Evolutionary conservation across 352 stramenopile genomes (phyloP).

Genomic region (Phytophthora aleatoria): DNA sequence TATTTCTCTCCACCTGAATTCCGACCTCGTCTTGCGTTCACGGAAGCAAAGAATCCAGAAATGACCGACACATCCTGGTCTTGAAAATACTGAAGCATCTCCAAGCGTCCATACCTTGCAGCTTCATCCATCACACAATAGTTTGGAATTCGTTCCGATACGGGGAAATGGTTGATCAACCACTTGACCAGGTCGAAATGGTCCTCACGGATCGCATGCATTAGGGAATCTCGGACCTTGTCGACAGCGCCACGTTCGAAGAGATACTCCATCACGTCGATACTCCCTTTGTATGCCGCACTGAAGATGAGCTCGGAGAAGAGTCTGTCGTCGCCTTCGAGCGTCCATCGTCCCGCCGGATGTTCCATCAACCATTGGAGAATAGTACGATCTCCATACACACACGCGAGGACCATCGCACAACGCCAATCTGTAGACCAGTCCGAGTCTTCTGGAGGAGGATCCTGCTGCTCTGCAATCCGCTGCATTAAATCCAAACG

Average conservation of each 20-base stretch:
- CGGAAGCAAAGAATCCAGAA: constrained; percentile 1
- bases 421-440: constrained; percentile 14
- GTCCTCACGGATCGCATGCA: constrained; percentile 12
- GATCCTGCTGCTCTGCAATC: constrained; percentile 11
- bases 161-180: constrained; percentile 18
- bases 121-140: constrained; percentile 29
- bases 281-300: constrained; percentile 6
- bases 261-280: constrained; percentile 17
- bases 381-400: constrained; percentile 9
- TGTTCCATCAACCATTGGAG: constrained; percentile 28
- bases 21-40: background rate
- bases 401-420: constrained; percentile 25
- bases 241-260: constrained; percentile 15
- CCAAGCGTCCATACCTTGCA: constrained; percentile 17
- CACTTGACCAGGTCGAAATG: constrained; percentile 21
- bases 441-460: constrained; percentile 4
- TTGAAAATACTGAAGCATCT: constrained; percentile 27
- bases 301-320: constrained; percentile 22
- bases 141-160: constrained; percentile 15
- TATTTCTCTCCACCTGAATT: constrained; percentile 13
- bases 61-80: background rate
- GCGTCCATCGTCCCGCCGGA: constrained; percentile 15
- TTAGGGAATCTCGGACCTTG: constrained; percentile 11
- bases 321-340: constrained; percentile 14
- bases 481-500: constrained; percentile 24